These are phyloP conservation scores for Paratinospora sagittata DNA, from an alignment of 164 flowering plant species.

Conservation along the genomic window DNA sequence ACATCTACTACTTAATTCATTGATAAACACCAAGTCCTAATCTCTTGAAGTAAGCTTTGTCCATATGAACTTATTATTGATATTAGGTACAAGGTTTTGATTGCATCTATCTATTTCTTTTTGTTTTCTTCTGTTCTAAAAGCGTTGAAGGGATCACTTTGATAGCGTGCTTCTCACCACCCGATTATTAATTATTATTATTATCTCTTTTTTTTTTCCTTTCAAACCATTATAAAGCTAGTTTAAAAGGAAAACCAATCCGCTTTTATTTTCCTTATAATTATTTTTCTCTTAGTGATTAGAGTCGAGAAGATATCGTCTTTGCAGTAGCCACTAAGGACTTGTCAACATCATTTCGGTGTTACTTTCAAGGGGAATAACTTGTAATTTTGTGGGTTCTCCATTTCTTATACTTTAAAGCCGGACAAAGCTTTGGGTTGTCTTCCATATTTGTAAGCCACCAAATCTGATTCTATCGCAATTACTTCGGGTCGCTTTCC, in stretches of 20 bases:
- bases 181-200: background rate
- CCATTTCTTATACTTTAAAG: background rate
- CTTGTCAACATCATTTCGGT: background rate
- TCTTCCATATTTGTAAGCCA: conserved; percentile 8
- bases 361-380: conserved; percentile 6
- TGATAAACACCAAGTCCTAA: conserved; percentile 2
- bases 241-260: background rate
- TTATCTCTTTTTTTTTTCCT: too few species aligned
- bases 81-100: background rate
- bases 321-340: background rate
- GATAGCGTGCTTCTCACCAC: background rate
- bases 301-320: background rate
- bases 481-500: background rate
- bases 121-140: background rate
- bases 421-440: too few species aligned
- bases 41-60: background rate
- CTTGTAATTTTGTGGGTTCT: background rate
- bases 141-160: conserved; percentile 1
- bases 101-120: background rate
- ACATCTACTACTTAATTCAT: background rate
- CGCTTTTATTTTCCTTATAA: too few species aligned
- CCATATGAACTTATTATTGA: background rate
- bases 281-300: background rate
- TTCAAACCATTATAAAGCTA: background rate
- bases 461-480: conserved; percentile 7